Percentiles rank a stretch among this genome's conserved stretches.
phyloP scores from a whole-genome alignment of 306 rosid species.

The Dicorynia guianensis region DNA sequence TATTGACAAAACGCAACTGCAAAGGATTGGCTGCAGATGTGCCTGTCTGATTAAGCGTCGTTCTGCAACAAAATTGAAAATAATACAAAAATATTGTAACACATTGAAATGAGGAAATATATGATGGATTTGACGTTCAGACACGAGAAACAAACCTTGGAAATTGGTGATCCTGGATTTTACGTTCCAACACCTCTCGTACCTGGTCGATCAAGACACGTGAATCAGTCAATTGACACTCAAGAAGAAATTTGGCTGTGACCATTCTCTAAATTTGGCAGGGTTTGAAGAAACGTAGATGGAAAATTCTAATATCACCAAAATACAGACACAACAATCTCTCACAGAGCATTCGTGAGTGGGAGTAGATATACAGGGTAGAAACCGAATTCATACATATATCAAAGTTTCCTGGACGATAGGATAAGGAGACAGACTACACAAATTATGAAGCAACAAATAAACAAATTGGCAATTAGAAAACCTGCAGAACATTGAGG shows the following conservation, averaged over 20 bases:
- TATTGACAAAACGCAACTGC: constrained; percentile 49
- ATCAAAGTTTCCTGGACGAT: background rate
- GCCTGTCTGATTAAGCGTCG: constrained; percentile 37
- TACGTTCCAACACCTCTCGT: constrained; percentile 56
- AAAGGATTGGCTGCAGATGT: constrained; percentile 54
- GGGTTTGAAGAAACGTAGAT: too few species aligned
- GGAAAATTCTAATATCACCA: too few species aligned
- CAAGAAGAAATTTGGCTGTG: constrained; percentile 6
- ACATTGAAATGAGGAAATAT: background rate
- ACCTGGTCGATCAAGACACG: constrained; percentile 50
- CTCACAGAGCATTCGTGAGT: too few species aligned
- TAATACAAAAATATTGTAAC: background rate
- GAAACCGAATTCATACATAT: too few species aligned
- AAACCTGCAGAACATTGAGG: constrained; percentile 36
- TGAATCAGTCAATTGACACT: background rate
- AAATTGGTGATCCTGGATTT: constrained; percentile 26
- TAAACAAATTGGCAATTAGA: too few species aligned
- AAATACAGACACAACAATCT: too few species aligned
- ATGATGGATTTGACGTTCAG: background rate
- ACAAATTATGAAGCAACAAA: background rate
- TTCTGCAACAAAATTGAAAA: constrained; percentile 46
- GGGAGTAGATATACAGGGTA: too few species aligned
- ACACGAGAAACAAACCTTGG: constrained; percentile 57
- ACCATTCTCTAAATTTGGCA: too few species aligned
- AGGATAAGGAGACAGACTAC: background rate